Percentiles rank a stretch among this genome's conserved stretches.
Evolutionary conservation across 163 green algal genomes (phyloP).

Genomic region (Coccomyxa subellipsoidea): DNA sequence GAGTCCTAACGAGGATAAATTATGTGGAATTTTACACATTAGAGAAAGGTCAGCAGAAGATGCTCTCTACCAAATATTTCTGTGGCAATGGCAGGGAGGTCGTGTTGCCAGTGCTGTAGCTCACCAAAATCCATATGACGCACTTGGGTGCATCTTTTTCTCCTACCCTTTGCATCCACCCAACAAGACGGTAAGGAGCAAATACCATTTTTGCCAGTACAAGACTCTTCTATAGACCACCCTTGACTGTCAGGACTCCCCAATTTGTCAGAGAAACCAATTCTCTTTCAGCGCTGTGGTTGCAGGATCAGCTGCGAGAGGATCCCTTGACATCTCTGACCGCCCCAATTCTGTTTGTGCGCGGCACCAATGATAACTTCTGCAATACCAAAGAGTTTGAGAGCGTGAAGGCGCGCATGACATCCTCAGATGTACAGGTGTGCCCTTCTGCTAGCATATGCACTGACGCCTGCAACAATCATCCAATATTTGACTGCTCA

Average conservation of each 20-base stretch:
- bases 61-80: too few relatives aligned
- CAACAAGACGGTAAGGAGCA: conserved; percentile 12
- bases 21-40: too few relatives aligned
- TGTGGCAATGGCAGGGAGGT: conserved; percentile 21
- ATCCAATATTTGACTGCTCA: not conserved
- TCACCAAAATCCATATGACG: not conserved
- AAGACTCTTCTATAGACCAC: too few relatives aligned
- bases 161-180: conserved; percentile 44
- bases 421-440: not conserved
- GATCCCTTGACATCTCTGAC: conserved; percentile 18
- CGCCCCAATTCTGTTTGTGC: conserved; percentile 24
- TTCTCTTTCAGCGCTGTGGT: not conserved
- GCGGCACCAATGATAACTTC: conserved; percentile 29
- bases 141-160: conserved; percentile 21
- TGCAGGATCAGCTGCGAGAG: conserved; percentile 19
- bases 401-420: not conserved
- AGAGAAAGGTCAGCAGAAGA: too few relatives aligned
- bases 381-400: conserved; percentile 16
- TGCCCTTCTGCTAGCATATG: not conserved
- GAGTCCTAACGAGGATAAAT: too few relatives aligned
- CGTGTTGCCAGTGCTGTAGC: conserved; percentile 23
- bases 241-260: too few relatives aligned
- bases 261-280: not conserved
- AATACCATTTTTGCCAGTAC: not conserved
- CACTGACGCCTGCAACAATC: not conserved